A percentile compares a stretch with the other conserved stretches of the same genome.
Conservation (phyloP, 768 basidiomycete genomes). For the Trametes villosa region DNA sequence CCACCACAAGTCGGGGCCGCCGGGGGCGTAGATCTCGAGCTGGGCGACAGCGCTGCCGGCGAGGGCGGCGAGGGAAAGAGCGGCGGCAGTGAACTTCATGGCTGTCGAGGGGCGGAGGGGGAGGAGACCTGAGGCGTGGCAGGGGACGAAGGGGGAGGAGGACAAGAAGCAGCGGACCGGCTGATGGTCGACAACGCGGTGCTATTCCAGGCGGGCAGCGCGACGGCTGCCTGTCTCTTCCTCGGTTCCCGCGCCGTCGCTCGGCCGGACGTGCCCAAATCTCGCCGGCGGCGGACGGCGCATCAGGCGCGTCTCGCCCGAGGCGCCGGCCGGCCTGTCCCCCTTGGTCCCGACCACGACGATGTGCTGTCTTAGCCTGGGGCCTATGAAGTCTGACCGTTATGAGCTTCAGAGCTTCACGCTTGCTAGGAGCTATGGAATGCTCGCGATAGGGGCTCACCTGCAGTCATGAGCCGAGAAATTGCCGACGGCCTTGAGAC, state of each 20-base stretch:
- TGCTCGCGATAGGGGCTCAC: too few relatives aligned
- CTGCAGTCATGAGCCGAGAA: too few relatives aligned
- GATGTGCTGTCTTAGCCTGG: too few relatives aligned
- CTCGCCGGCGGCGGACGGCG: not conserved
- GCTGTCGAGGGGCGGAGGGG: conserved; percentile 11
- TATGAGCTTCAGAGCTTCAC: too few relatives aligned
- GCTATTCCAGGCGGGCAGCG: not conserved
- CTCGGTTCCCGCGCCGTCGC: not conserved
- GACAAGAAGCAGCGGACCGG: conserved; percentile 5
- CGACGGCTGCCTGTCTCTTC: not conserved
- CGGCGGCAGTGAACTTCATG: conserved; percentile 41
- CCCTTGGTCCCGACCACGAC: too few relatives aligned
- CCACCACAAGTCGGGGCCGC: conserved; percentile 57
- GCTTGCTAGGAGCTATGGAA: too few relatives aligned
- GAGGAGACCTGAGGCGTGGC: conserved; percentile 14
- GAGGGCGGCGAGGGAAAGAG: conserved; percentile 44
- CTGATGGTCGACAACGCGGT: conserved; percentile 10
- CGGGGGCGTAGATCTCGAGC: conserved; percentile 51
- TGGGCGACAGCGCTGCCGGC: conserved; percentile 44
- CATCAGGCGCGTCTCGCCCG: not conserved
- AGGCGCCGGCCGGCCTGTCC: too few relatives aligned
- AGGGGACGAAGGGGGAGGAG: conserved; percentile 9
- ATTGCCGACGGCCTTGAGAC: too few relatives aligned
- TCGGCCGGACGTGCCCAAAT: not conserved
- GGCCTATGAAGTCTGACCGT: too few relatives aligned